Evolutionary conservation across 257 asterid species (phyloP), one percentile per base, ranked within the genome.

Genomic region (Jacaranda mimosifolia): DNA sequence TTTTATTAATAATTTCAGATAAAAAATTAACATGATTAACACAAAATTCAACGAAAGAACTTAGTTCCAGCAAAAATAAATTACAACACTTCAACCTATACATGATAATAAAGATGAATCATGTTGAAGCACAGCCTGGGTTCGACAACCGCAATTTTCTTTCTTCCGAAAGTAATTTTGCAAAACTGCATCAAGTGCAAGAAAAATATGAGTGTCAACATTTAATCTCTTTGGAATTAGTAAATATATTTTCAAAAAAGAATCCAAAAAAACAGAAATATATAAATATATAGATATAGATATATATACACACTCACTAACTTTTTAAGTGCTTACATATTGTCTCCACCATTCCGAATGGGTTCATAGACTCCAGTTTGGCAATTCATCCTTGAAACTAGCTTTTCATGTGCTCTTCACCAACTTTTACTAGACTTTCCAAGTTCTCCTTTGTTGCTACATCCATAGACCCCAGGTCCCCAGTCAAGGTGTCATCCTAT

Each of bases 111-210:
- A 55, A 0, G 38, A 13, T 14, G 17, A 2, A 42, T 36, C 68
- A 36, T 52, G 57, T 38, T 7, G 46, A 7, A 6, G 12, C 15
- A n/a, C 32, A 62, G 19, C n/a, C 32, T 57, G n/a, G 67, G 17
- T 79, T 79, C 14, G 77, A 72, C 42, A 21, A 15, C 10, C 90
- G 86, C 62, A 68, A 21, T 35, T 79, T 82, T 77, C 85, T 85
- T 72, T 90, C 95, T 1, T 83, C 88, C 0, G 90, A 88, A 13
- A 90, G 92, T 73, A 76, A 32, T 79, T 88, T 78, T 3, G 95
- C 95, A 46, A 67, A 82, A 84, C 95, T 86, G 81, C 42, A 52
- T 64, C 21, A 4, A 8, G 1, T 15, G 21, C 4, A 63, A 45
- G 56, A 52, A 4, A 53, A 59, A 18, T 1, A 40, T 18, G 18